Conservation (phyloP, 2,329 filamentous ascomycete genomes). For the Amauroascus verrucosus region DNA sequence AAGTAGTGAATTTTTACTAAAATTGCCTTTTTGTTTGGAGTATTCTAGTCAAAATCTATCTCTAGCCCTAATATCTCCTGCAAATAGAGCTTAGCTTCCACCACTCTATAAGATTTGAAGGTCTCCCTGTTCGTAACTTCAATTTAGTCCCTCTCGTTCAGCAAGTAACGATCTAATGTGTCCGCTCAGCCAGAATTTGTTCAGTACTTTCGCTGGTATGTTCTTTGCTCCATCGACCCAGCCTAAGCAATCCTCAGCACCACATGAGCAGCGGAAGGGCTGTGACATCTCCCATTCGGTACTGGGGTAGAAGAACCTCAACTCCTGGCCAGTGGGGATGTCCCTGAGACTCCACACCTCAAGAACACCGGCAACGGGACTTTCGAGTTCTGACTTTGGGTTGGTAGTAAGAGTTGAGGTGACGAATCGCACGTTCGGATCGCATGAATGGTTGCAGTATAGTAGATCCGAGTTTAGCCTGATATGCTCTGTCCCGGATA, state of each 20-base stretch:
- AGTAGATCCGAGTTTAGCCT: slow-evolving; percentile 56
- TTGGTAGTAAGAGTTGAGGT: slow-evolving; percentile 37
- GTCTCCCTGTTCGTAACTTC: no score
- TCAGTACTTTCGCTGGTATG: slow-evolving; percentile 45
- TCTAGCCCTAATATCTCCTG: no score
- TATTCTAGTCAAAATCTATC: background rate
- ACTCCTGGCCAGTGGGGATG: slow-evolving; percentile 28
- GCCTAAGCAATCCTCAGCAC: slow-evolving; percentile 47
- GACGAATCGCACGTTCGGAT: slow-evolving; percentile 56
- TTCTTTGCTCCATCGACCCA: slow-evolving; percentile 53
- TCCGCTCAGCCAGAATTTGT: slow-evolving; percentile 51
- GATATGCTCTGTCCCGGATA: slow-evolving; percentile 46
- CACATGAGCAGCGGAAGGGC: slow-evolving; percentile 57
- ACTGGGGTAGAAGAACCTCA: slow-evolving; percentile 62
- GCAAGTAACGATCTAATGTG: slow-evolving; percentile 39
- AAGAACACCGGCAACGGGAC: slow-evolving; percentile 13
- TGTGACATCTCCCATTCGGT: slow-evolving; percentile 68
- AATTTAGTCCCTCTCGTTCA: slow-evolving; percentile 13
- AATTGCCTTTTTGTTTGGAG: background rate
- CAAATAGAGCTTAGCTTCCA: no score
- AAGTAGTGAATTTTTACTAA: no score
- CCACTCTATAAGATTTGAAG: background rate
- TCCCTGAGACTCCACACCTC: slow-evolving; percentile 17
- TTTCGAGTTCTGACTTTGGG: slow-evolving; percentile 40
- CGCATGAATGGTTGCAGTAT: slow-evolving; percentile 60